phyloP scores from a whole-genome alignment of 306 rosid genomes.

The Chamaecrista fasciculata region DNA sequence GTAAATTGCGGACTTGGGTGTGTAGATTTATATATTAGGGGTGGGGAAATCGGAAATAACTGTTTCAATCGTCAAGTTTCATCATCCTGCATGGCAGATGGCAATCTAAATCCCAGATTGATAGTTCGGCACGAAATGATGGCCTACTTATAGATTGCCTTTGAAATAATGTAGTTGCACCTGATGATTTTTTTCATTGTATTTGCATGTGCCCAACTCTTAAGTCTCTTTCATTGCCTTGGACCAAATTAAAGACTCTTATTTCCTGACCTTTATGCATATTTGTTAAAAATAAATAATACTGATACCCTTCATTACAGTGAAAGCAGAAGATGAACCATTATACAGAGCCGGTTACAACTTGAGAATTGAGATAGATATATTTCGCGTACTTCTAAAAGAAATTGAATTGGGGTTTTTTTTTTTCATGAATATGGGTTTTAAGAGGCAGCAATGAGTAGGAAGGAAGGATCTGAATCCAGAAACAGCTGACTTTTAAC shows the following conservation, averaged over 20 bases:
- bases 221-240: not conserved
- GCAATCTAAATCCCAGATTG: not conserved
- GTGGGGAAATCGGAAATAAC: not conserved
- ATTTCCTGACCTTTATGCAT: not conserved
- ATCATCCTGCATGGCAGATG: conserved; percentile 15
- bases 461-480: not conserved
- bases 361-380: no score
- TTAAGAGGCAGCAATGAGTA: not conserved
- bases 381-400: no score
- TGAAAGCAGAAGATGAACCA: no score
- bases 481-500: no score
- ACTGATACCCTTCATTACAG: no score
- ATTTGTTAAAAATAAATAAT: no score
- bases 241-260: not conserved
- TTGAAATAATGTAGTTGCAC: not conserved
- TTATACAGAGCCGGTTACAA: no score
- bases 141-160: no score
- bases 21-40: not conserved
- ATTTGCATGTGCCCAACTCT: not conserved
- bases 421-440: not conserved
- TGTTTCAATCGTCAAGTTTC: not conserved
- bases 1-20: not conserved
- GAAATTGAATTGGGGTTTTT: no score
- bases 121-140: not conserved
- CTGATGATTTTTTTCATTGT: not conserved